phyloP scores from a whole-genome alignment of 306 rosid genomes.

The Fragaria ananassa region DNA sequence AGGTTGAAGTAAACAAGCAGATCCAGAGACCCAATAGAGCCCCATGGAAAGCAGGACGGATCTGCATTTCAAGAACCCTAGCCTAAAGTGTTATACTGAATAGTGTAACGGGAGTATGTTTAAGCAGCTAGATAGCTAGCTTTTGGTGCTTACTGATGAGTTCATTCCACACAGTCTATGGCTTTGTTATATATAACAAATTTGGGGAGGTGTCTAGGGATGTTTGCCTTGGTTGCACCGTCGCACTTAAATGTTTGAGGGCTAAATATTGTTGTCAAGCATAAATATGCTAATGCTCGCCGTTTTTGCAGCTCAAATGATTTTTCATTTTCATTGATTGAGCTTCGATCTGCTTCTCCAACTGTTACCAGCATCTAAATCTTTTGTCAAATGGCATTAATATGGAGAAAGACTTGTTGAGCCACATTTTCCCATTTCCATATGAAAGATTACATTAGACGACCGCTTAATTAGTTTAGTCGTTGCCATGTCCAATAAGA shows the following conservation, averaged over 20 bases:
- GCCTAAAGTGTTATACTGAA: not conserved
- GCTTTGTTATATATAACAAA: conserved; percentile 13
- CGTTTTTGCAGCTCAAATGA: not conserved
- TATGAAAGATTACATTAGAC: not conserved
- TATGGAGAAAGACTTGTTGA: not conserved
- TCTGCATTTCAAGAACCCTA: conserved; percentile 15
- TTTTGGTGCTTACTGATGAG: conserved; percentile 11
- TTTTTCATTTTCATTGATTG: not conserved
- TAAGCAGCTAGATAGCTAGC: not conserved
- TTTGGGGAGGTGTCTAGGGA: conserved; percentile 10
- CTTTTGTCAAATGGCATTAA: conserved; percentile 1
- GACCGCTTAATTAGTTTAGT: not conserved
- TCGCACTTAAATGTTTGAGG: not conserved
- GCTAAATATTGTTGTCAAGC: not conserved
- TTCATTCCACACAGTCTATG: not conserved
- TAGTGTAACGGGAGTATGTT: not conserved
- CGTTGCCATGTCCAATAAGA: not conserved
- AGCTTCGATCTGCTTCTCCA: not conserved
- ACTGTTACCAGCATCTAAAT: not conserved
- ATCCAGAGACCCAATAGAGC: conserved; percentile 29
- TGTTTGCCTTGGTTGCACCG: not conserved
- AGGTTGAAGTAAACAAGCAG: conserved; percentile 32
- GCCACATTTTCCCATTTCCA: not conserved
- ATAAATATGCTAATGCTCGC: not conserved
- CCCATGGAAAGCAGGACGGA: conserved; percentile 9